Evolutionary conservation across 495 filamentous ascomycete genomes (phyloP).

Genomic region (Sordaria brevicollis): DNA sequence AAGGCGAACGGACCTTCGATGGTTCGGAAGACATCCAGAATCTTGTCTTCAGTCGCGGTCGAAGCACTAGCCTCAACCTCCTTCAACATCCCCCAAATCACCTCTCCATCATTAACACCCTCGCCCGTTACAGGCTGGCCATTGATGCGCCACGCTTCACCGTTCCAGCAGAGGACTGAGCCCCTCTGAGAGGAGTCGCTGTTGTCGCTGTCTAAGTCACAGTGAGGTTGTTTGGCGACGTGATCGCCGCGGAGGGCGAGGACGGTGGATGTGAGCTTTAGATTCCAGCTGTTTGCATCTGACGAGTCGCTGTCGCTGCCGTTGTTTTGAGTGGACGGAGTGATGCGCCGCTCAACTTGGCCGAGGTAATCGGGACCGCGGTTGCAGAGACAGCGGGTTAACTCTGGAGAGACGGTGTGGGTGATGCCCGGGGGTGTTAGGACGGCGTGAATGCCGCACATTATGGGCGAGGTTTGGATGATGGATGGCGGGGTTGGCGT

Average conservation of each 20-base stretch:
- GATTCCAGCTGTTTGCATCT: constrained; percentile 13
- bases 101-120: constrained; percentile 81
- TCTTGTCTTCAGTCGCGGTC: constrained; percentile 17
- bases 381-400: constrained; percentile 25
- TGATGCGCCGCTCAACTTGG: constrained; percentile 20
- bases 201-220: constrained; percentile 43
- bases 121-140: constrained; percentile 41
- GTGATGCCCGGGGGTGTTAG: constrained; percentile 16
- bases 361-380: constrained; percentile 45
- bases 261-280: constrained; percentile 73
- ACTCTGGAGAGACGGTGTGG: constrained; percentile 16
- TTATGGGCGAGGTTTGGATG: constrained; percentile 6
- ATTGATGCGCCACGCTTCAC: constrained; percentile 82
- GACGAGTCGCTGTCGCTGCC: not conserved
- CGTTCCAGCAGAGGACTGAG: constrained; percentile 91
- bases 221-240: constrained; percentile 64
- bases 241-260: constrained; percentile 70
- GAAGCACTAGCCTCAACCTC: constrained; percentile 30
- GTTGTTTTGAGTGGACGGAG: not conserved
- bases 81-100: constrained; percentile 52
- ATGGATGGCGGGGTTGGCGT: not conserved
- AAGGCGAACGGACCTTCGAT: constrained; percentile 87
- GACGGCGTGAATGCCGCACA: constrained; percentile 40
- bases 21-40: constrained; percentile 45
- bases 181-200: too few species aligned